These are phyloP conservation scores for Sporisorium reilianum DNA, from an alignment of 1,284 basidiomycete species.

Conservation along the genomic window DNA sequence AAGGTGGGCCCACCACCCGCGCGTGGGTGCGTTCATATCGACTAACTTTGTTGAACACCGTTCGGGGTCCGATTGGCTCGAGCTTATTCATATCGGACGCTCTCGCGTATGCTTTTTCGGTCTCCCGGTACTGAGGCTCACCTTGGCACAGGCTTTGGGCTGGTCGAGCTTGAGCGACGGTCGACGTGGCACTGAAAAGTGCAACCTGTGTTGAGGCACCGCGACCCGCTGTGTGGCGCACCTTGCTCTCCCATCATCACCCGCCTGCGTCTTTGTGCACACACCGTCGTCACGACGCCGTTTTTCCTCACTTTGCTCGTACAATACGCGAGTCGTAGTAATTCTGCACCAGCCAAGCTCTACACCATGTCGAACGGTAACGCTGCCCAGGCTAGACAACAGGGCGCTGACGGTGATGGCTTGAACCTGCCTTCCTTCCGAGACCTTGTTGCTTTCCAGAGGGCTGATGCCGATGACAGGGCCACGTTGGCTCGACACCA, in stretches of 20 bases:
- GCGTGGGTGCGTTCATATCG: slow-evolving; percentile 1
- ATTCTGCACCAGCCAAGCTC: not conserved
- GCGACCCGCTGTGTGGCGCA: not conserved
- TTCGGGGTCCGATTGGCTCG: slow-evolving; percentile 21
- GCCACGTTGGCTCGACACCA: not conserved
- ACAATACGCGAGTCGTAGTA: too few relatives aligned
- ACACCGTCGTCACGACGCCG: not conserved
- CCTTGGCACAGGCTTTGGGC: not conserved
- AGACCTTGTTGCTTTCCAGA: slow-evolving; percentile 24
- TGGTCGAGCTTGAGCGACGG: not conserved
- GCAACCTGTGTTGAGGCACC: too few relatives aligned
- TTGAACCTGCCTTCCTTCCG: slow-evolving; percentile 27
- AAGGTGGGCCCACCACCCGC: too few relatives aligned
- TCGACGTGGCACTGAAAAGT: slow-evolving; percentile 10
- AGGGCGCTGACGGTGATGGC: not conserved
- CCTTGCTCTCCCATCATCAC: slow-evolving; percentile 3
- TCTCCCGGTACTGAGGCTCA: slow-evolving; percentile 5
- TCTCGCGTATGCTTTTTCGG: slow-evolving; percentile 15
- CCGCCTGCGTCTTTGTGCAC: not conserved
- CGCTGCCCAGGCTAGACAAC: not conserved
- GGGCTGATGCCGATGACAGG: not conserved
- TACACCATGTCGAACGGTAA: slow-evolving; percentile 4
- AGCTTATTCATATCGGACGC: slow-evolving; percentile 18
- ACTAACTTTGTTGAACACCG: slow-evolving; percentile 4
- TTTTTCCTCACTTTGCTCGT: too few relatives aligned